Conservation (phyloP, 2,329 filamentous ascomycete species). For the Diplocarpon mali region DNA sequence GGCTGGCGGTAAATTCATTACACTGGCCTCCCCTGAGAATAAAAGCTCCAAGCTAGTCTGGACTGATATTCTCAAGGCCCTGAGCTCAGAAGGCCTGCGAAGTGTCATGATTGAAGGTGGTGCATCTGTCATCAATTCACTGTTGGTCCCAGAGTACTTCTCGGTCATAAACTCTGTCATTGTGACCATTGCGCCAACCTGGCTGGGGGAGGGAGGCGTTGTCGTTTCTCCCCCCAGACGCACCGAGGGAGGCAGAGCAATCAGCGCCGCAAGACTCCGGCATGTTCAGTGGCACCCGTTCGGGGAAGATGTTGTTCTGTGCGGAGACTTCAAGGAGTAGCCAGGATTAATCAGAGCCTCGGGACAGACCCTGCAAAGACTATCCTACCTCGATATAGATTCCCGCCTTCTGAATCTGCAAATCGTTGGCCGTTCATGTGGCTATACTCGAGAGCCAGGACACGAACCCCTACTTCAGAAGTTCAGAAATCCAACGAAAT, state of each 20-base stretch:
- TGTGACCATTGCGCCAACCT: slow-evolving; percentile 80
- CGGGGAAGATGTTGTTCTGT: slow-evolving; percentile 12
- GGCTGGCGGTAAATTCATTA: slow-evolving; percentile 11
- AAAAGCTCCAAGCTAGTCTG: slow-evolving; percentile 12
- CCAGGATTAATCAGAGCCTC: background rate
- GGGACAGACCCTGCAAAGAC: background rate
- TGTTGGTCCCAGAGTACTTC: slow-evolving; percentile 54
- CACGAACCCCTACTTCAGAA: no score
- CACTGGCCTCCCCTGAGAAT: background rate
- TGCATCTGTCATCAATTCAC: slow-evolving; percentile 66
- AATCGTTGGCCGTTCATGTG: no score
- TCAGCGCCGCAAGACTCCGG: slow-evolving; percentile 3
- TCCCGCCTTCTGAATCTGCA: no score
- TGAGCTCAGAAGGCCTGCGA: slow-evolving; percentile 31
- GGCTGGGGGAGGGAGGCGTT: slow-evolving; percentile 77
- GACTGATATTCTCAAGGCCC: slow-evolving; percentile 8
- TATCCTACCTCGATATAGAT: background rate
- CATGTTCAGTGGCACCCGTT: slow-evolving; percentile 10
- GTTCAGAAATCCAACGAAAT: no score
- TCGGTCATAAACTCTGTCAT: slow-evolving; percentile 66
- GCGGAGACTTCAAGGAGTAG: slow-evolving; percentile 6
- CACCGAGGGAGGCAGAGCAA: background rate
- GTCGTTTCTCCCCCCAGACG: slow-evolving; percentile 51
- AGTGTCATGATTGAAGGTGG: slow-evolving; percentile 94
- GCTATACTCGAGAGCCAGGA: no score